Percentiles rank a stretch among this genome's conserved stretches.
These are phyloP conservation scores for Solanum bulbocastanum DNA, from an alignment of 257 asterid species.

Conservation along the genomic window DNA sequence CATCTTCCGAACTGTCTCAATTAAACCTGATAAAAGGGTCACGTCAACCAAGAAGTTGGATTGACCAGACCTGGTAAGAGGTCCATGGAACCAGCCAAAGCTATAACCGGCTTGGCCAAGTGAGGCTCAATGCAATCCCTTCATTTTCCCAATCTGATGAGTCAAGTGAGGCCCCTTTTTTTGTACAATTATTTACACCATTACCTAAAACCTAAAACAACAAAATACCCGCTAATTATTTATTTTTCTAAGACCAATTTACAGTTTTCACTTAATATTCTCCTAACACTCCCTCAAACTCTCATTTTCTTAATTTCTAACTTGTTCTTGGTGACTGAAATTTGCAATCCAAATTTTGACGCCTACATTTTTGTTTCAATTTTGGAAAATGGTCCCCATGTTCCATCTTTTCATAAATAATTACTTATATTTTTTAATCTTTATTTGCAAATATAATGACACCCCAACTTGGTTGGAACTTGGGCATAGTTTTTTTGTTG, in stretches of 20 bases:
- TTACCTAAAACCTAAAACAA: background rate
- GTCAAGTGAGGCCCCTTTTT: background rate
- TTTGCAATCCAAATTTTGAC: background rate
- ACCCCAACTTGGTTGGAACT: background rate
- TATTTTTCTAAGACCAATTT: background rate
- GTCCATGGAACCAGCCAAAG: background rate
- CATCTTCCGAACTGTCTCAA: background rate
- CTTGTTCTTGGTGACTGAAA: background rate
- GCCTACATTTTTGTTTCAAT: background rate
- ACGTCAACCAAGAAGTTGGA: background rate
- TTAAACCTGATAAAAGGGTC: background rate
- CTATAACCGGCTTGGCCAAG: background rate
- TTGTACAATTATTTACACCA: background rate
- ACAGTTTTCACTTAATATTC: background rate
- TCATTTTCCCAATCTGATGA: background rate
- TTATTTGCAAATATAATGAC: background rate
- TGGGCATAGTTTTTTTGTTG: background rate
- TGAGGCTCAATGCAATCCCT: background rate
- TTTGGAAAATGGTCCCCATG: background rate
- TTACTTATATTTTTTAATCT: background rate
- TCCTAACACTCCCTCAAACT: background rate
- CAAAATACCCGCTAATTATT: background rate
- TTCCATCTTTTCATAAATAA: background rate
- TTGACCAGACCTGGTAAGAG: background rate
- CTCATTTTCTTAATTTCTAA: background rate